Percentiles rank a stretch among this genome's conserved stretches.
Conservation (phyloP, 345 rosid genomes). For the Eucalyptus pumila region DNA sequence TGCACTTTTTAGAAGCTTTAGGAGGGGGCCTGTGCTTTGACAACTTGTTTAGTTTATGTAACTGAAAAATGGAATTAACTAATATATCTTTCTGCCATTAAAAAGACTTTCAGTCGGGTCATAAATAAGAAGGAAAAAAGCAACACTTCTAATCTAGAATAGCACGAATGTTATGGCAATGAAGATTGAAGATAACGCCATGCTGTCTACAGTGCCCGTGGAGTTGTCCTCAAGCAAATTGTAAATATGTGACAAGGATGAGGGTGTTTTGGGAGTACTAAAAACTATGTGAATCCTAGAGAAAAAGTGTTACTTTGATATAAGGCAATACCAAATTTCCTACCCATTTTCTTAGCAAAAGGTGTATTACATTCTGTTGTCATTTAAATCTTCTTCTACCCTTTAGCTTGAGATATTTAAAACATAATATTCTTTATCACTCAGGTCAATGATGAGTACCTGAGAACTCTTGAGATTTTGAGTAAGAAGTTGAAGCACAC, state of each 20-base stretch:
- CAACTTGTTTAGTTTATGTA: neutral
- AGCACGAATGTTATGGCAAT: neutral
- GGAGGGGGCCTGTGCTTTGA: neutral
- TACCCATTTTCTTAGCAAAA: neutral
- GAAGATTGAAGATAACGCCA: neutral
- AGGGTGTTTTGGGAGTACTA: neutral
- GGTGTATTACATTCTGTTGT: neutral
- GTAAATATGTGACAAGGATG: neutral
- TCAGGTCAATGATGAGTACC: slow-evolving; percentile 89
- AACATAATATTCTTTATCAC: neutral
- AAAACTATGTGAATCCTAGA: neutral
- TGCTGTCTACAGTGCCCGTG: neutral
- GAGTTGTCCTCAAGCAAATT: neutral
- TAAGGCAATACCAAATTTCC: neutral
- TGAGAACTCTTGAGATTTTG: slow-evolving; percentile 80
- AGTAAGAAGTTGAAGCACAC: slow-evolving; percentile 89
- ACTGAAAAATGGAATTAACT: neutral
- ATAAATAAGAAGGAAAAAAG: neutral
- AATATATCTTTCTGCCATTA: neutral
- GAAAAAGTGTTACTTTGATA: neutral
- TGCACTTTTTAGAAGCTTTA: neutral
- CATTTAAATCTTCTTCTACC: neutral
- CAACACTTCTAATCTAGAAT: neutral
- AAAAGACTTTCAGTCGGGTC: neutral
- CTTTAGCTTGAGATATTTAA: neutral